Conservation (phyloP, 225 moss, liverwort and hornwort genomes). For the Ulota crispa region DNA sequence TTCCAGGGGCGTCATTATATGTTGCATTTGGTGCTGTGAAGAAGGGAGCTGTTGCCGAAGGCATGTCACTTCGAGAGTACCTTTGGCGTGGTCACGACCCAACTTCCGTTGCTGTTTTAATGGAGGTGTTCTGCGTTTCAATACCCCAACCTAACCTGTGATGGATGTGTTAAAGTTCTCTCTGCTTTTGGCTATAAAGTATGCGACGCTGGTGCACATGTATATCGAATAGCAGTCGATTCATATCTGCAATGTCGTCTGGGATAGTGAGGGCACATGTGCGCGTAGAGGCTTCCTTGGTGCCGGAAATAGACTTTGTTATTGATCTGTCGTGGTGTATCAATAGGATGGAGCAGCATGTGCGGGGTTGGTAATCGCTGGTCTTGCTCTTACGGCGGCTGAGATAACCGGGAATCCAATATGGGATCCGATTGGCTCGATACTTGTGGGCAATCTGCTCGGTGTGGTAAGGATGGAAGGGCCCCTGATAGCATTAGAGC, state of each 20-base stretch:
- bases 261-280: constrained; percentile 4
- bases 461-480: constrained; percentile 70
- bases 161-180: constrained; percentile 8
- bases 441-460: constrained; percentile 96
- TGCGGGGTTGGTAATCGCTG: constrained; percentile 82
- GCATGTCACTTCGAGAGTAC: constrained; percentile 90
- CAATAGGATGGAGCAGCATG: constrained; percentile 97
- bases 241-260: not conserved
- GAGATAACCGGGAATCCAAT: constrained; percentile 94
- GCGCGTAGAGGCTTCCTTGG: not conserved
- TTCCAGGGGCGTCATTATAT: constrained; percentile 82
- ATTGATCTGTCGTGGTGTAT: constrained; percentile 12
- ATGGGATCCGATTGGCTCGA: constrained; percentile 99
- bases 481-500: not conserved
- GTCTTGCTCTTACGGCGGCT: constrained; percentile 69
- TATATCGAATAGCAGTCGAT: not conserved
- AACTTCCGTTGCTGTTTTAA: constrained; percentile 94
- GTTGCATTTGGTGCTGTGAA: constrained; percentile 94
- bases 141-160: constrained; percentile 17
- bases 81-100: constrained; percentile 99
- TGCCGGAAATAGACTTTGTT: constrained; percentile 3
- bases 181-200: not conserved
- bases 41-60: constrained; percentile 91
- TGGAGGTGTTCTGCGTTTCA: constrained; percentile 72
- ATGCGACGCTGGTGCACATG: not conserved